A percentile compares a stretch with the other conserved stretches of the same genome.
Conservation (phyloP, 257 asterid genomes). For the Orobanche coerulescens region DNA sequence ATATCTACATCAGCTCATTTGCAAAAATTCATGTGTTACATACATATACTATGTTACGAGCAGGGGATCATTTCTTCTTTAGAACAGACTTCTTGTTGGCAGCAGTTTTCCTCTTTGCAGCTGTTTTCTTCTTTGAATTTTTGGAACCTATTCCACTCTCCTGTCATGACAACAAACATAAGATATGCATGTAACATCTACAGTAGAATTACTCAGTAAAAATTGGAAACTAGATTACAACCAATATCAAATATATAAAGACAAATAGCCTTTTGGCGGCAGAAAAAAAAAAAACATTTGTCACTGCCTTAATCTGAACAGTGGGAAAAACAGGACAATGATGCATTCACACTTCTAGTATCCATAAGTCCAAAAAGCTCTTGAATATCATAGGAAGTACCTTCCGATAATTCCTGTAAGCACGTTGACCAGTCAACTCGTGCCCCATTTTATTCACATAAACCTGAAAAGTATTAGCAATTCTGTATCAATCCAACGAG, state of each 20-base stretch:
- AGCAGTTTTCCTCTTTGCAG: conserved; percentile 31
- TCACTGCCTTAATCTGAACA: not conserved
- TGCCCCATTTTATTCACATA: conserved; percentile 68
- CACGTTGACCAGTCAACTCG: conserved; percentile 64
- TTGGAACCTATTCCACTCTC: conserved; percentile 49
- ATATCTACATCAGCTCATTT: conserved; percentile 13
- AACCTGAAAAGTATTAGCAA: conserved; percentile 46
- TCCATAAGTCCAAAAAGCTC: not conserved
- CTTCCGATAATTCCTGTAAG: conserved; percentile 62
- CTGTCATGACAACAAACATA: conserved; percentile 29
- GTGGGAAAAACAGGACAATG: conserved; percentile 12
- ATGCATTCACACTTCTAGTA: not conserved
- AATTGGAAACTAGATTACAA: no score
- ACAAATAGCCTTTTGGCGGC: not conserved
- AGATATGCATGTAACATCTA: no score
- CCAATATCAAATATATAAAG: not conserved
- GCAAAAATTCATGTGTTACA: not conserved
- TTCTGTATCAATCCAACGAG: not conserved
- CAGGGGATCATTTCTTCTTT: conserved; percentile 37
- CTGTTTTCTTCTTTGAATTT: conserved; percentile 41
- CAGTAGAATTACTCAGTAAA: no score
- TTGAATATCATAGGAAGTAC: conserved; percentile 32
- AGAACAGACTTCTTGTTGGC: conserved; percentile 28
- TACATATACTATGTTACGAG: not conserved
- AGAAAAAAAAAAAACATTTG: not conserved